Evolutionary conservation across 768 basidiomycete genomes (phyloP).

Genomic region (Mycena venus): DNA sequence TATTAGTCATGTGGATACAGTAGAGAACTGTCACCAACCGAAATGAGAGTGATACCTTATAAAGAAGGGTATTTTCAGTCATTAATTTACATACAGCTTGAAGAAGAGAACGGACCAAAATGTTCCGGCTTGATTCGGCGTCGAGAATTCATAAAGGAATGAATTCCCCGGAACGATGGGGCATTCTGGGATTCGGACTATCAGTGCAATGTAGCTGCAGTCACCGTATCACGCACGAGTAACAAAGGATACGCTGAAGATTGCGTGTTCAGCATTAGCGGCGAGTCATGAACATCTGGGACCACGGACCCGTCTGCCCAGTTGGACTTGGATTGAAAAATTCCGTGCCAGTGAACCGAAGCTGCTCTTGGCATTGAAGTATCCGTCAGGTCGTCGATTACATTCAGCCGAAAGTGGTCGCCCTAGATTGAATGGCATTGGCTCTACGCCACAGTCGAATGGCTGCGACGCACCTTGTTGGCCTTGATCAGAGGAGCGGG

Average conservation of each 20-base stretch:
- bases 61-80: background rate
- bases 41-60: constrained; percentile 53
- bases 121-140: constrained; percentile 47
- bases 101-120: constrained; percentile 52
- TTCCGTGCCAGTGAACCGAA: constrained; percentile 7
- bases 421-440: background rate
- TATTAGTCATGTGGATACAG: background rate
- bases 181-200: constrained; percentile 34
- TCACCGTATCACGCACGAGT: background rate
- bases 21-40: background rate
- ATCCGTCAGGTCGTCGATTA: constrained; percentile 5
- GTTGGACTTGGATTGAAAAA: background rate
- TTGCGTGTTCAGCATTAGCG: background rate
- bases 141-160: constrained; percentile 45
- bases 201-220: background rate
- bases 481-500: constrained; percentile 2
- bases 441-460: background rate
- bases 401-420: constrained; percentile 1
- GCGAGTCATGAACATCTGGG: background rate
- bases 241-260: constrained; percentile 4
- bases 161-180: constrained; percentile 44
- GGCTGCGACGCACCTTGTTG: background rate
- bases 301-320: background rate
- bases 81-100: too few species aligned
- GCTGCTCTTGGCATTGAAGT: constrained; percentile 3